Percentiles rank a stretch among this genome's conserved stretches.
Conservation (phyloP, 495 filamentous ascomycete species). For the Hypoxylon rickii region DNA sequence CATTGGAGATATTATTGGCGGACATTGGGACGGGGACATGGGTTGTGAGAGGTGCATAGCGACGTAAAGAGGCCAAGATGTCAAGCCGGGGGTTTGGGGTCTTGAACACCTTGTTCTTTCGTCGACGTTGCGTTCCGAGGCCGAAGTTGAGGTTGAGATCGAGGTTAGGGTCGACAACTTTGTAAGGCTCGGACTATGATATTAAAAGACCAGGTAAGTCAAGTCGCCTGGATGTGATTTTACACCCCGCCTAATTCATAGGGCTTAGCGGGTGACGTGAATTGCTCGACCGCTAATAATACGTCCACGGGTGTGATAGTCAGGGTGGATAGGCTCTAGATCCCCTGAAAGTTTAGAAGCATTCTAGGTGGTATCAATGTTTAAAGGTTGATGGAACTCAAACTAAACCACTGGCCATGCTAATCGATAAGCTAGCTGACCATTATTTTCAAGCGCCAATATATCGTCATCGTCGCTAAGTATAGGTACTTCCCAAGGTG, state of each 20-base stretch:
- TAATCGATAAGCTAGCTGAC: slow-evolving; percentile 32
- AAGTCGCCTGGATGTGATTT: slow-evolving; percentile 11
- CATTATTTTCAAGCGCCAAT: slow-evolving; percentile 1
- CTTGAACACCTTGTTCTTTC: slow-evolving; percentile 14
- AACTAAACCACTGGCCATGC: not conserved
- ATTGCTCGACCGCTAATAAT: no score
- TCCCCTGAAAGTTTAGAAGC: slow-evolving; percentile 1
- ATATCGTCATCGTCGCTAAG: slow-evolving; percentile 25
- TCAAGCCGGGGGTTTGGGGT: no score
- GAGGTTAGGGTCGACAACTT: not conserved
- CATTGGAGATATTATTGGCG: slow-evolving; percentile 41
- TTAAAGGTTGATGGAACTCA: not conserved
- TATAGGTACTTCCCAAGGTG: no score
- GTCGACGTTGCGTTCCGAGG: not conserved
- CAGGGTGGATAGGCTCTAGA: not conserved
- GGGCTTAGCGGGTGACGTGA: slow-evolving; percentile 13
- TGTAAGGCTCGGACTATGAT: not conserved
- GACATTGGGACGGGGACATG: slow-evolving; percentile 35
- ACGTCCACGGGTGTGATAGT: no score
- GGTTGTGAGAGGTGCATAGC: slow-evolving; percentile 38
- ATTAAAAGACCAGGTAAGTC: no score
- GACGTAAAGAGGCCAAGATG: slow-evolving; percentile 35
- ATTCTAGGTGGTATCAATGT: no score
- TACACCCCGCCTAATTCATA: slow-evolving; percentile 14
- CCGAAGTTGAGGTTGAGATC: not conserved